These are phyloP conservation scores for Leccinum truebloodii DNA, from an alignment of 768 basidiomycete species.

Conservation along the genomic window DNA sequence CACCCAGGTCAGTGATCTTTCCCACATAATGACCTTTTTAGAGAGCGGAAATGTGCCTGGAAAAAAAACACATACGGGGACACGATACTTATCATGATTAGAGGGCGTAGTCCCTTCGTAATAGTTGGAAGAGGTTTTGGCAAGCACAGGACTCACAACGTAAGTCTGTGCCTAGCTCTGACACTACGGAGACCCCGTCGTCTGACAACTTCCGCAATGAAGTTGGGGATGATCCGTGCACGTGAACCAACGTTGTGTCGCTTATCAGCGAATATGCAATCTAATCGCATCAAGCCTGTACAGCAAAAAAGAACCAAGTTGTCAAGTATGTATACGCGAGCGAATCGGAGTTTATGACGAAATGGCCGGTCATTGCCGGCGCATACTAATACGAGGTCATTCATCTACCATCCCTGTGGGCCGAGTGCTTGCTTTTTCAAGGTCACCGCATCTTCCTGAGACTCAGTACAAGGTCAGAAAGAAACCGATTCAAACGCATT, in stretches of 20 bases:
- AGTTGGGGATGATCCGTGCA: not conserved
- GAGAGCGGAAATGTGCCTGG: not conserved
- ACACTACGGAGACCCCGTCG: no score
- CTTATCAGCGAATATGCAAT: not conserved
- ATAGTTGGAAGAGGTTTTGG: not conserved
- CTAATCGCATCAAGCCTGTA: no score
- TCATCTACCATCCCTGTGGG: not conserved
- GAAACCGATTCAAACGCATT: not conserved
- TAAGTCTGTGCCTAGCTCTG: not conserved
- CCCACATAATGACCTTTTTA: not conserved
- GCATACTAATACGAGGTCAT: not conserved
- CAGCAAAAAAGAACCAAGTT: no score
- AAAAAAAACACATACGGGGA: not conserved
- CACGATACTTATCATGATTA: no score
- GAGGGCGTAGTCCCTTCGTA: no score
- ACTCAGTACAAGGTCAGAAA: conserved; percentile 4
- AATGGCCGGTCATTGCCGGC: not conserved
- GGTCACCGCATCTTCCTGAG: conserved; percentile 10
- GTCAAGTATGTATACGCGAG: no score
- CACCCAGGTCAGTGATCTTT: no score
- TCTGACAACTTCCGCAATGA: not conserved
- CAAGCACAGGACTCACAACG: not conserved
- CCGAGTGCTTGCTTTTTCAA: not conserved
- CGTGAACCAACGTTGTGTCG: not conserved
- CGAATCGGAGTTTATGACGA: not conserved